phyloP scores from a whole-genome alignment of 139 green algal genomes.

The Auxenochlorella pyrenoidosa region DNA sequence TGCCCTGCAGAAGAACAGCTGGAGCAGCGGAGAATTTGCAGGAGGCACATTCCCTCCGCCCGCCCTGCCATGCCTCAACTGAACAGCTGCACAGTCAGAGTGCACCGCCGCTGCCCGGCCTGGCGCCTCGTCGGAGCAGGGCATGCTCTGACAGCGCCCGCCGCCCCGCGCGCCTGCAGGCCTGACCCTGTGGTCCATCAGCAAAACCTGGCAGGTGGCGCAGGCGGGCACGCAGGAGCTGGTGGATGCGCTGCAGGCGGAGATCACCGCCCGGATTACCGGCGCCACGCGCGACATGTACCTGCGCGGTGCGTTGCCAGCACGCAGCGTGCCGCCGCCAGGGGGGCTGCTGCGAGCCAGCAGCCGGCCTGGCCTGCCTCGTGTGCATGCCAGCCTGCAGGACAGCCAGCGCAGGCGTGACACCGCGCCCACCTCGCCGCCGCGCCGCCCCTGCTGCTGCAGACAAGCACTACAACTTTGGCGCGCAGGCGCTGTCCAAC shows the following conservation, averaged over 20 bases:
- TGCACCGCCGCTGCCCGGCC: background rate
- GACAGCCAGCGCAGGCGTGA: no score
- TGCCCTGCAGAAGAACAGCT: no score
- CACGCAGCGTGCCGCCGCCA: no score
- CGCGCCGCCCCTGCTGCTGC: background rate
- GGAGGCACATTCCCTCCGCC: no score
- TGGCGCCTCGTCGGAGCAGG: background rate
- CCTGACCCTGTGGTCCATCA: slow-evolving; percentile 34
- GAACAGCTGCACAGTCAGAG: background rate
- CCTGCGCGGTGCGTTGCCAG: slow-evolving; percentile 3
- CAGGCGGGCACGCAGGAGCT: background rate
- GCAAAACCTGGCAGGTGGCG: slow-evolving; percentile 16
- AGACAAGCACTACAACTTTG: slow-evolving; percentile 38
- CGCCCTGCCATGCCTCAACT: no score
- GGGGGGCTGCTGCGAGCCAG: no score
- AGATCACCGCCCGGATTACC: background rate
- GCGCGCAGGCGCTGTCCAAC: slow-evolving; percentile 55
- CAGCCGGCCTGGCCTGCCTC: no score
- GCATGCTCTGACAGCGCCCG: background rate
- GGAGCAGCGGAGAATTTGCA: no score
- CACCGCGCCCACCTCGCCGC: no score
- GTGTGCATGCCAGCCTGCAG: no score
- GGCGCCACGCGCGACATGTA: slow-evolving; percentile 7
- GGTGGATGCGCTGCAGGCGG: slow-evolving; percentile 18
- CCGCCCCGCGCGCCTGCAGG: background rate